Evolutionary conservation across 192 early-diverging fungal species (phyloP).

Genomic region (Entrophospora sp.): DNA sequence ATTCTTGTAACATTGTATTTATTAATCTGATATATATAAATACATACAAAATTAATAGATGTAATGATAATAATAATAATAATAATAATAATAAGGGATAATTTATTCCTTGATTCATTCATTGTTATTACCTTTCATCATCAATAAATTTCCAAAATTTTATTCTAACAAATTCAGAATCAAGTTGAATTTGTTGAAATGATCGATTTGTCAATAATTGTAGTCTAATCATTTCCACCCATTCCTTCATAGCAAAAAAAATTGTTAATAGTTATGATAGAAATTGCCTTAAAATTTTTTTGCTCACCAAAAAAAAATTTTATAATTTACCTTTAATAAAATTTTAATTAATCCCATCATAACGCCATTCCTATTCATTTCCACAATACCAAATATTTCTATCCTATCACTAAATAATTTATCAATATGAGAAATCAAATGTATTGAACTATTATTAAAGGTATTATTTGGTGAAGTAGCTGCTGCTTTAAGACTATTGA

Average conservation of each 20-base stretch:
- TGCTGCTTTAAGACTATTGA: neutral
- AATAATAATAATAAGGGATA: conserved; percentile 2
- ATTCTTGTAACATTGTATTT: conserved; percentile 17
- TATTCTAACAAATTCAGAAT: conserved; percentile 49
- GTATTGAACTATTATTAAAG: neutral
- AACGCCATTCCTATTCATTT: conserved; percentile 40
- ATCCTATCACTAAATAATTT: conserved; percentile 61
- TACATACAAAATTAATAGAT: too few species aligned
- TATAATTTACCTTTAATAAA: conserved; percentile 31
- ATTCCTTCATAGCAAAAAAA: conserved; percentile 32
- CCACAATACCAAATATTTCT: conserved; percentile 52
- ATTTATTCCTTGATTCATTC: too few species aligned
- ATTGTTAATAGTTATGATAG: too few species aligned
- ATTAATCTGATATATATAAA: neutral
- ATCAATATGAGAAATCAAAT: conserved; percentile 45
- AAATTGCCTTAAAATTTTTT: neutral
- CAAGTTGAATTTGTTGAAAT: conserved; percentile 61
- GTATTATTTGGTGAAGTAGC: neutral
- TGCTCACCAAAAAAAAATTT: neutral
- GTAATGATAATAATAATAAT: neutral
- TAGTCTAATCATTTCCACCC: conserved; percentile 47
- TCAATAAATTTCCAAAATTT: conserved; percentile 39
- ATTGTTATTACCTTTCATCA: conserved; percentile 37
- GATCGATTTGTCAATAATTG: conserved; percentile 38
- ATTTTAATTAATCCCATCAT: conserved; percentile 47